Conservation (phyloP, 352 stramenopile species). For the Phytophthora colocasiae region DNA sequence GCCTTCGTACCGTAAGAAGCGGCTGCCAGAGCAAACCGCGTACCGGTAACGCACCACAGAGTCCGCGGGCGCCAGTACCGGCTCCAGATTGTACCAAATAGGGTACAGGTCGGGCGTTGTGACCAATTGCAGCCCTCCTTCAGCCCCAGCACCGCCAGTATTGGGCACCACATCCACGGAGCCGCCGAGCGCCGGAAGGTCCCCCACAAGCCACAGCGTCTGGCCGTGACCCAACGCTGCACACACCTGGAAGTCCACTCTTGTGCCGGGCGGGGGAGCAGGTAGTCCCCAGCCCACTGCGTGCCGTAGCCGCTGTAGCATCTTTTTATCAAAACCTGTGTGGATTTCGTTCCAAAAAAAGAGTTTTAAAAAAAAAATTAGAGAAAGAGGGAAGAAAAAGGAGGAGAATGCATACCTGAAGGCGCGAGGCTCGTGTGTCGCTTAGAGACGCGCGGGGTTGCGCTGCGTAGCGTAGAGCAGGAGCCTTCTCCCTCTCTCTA, state of each 20-base stretch:
- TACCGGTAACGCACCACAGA: constrained; percentile 86
- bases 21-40: constrained; percentile 79
- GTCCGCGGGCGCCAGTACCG: constrained; percentile 68
- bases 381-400: neutral
- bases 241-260: constrained; percentile 86
- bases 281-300: constrained; percentile 77
- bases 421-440: neutral
- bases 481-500: constrained; percentile 3
- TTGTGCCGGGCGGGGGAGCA: constrained; percentile 61
- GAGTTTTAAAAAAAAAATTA: neutral
- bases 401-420: neutral
- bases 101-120: constrained; percentile 89
- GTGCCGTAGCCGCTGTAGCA: constrained; percentile 87
- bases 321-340: constrained; percentile 33
- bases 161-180: constrained; percentile 66
- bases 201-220: constrained; percentile 83
- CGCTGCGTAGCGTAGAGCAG: neutral
- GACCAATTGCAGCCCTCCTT: constrained; percentile 76
- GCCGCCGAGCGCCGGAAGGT: constrained; percentile 72
- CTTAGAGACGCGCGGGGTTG: too few species aligned
- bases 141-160: constrained; percentile 40
- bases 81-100: constrained; percentile 91
- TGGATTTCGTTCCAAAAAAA: neutral
- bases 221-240: constrained; percentile 78
- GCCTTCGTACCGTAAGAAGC: constrained; percentile 80